Percentiles rank a stretch among this genome's conserved stretches.
These are phyloP conservation scores for Hansfordia pulvinata DNA, from an alignment of 2,329 filamentous ascomycete genomes.

Conservation along the genomic window DNA sequence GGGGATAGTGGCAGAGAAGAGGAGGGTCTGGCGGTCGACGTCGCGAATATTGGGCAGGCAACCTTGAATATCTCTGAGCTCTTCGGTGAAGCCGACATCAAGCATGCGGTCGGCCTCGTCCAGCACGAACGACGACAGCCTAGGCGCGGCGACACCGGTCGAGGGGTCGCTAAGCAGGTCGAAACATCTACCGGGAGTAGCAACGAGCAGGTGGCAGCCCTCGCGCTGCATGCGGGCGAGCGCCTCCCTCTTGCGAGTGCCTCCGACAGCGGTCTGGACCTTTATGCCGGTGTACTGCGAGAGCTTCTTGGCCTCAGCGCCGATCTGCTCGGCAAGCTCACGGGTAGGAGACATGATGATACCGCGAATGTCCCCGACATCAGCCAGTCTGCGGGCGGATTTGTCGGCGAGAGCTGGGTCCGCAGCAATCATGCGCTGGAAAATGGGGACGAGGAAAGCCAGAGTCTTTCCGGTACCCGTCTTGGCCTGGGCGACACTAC, in stretches of 20 bases:
- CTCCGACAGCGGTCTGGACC: slow-evolving; percentile 73
- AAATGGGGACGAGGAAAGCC: slow-evolving; percentile 75
- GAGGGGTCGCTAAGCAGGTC: slow-evolving; percentile 61
- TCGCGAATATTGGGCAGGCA: slow-evolving; percentile 48
- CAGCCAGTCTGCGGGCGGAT: slow-evolving; percentile 18
- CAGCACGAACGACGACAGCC: slow-evolving; percentile 83
- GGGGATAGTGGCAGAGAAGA: slow-evolving; percentile 92
- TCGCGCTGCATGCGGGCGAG: slow-evolving; percentile 53
- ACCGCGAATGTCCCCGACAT: slow-evolving; percentile 48
- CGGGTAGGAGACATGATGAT: slow-evolving; percentile 69
- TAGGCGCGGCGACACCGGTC: slow-evolving; percentile 55
- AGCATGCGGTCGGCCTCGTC: slow-evolving; percentile 98
- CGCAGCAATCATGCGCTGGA: slow-evolving; percentile 62
- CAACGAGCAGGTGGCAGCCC: slow-evolving; percentile 82
- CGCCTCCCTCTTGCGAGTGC: slow-evolving; percentile 62
- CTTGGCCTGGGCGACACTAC: slow-evolving; percentile 80
- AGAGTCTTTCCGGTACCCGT: slow-evolving; percentile 96
- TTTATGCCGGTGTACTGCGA: slow-evolving; percentile 50
- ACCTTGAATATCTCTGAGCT: slow-evolving; percentile 46
- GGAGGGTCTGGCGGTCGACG: slow-evolving; percentile 72
- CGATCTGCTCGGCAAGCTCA: slow-evolving; percentile 71
- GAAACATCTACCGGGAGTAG: slow-evolving; percentile 75
- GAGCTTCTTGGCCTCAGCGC: slow-evolving; percentile 62
- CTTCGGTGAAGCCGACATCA: slow-evolving; percentile 73
- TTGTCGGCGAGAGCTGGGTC: slow-evolving; percentile 46